These are phyloP conservation scores for Ligustrum vulgare DNA, from an alignment of 257 asterid genomes.

Conservation along the genomic window DNA sequence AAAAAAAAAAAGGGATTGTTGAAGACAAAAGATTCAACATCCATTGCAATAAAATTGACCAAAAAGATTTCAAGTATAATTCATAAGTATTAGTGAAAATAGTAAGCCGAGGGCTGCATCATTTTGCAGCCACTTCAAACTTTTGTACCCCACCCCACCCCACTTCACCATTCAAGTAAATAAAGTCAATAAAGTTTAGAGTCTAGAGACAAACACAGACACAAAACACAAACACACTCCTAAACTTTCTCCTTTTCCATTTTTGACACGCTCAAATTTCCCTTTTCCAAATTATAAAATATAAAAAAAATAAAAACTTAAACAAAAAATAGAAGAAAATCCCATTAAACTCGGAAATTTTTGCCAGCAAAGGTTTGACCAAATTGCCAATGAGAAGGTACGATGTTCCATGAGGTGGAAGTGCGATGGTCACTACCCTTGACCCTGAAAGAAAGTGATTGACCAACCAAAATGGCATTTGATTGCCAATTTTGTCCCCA, in stretches of 20 bases:
- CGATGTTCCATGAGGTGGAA: conserved; percentile 60
- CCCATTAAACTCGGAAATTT: conserved; percentile 41
- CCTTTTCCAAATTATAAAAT: conserved; percentile 6
- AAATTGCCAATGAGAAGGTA: conserved; percentile 71
- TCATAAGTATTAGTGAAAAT: no score
- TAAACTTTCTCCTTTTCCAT: conserved; percentile 20
- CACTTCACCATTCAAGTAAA: no score
- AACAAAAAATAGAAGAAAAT: not conserved
- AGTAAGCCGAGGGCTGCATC: no score
- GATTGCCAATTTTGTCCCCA: conserved; percentile 95
- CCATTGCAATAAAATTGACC: no score
- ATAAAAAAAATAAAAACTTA: not conserved
- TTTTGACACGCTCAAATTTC: conserved; percentile 17
- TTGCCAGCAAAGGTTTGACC: conserved; percentile 72
- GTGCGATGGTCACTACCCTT: conserved; percentile 60
- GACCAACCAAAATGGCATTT: conserved; percentile 42
- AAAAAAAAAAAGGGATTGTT: no score
- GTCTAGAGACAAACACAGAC: conserved; percentile 26
- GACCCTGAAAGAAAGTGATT: conserved; percentile 67
- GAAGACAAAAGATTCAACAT: no score
- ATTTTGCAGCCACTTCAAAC: no score
- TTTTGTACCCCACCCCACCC: no score
- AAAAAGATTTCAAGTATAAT: no score
- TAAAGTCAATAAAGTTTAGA: conserved; percentile 16
- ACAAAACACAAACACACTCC: conserved; percentile 28